Evolutionary conservation across 2,329 filamentous ascomycete genomes (phyloP), one percentile per base, ranked within the genome.

Genomic region (Verruconis gallopava): DNA sequence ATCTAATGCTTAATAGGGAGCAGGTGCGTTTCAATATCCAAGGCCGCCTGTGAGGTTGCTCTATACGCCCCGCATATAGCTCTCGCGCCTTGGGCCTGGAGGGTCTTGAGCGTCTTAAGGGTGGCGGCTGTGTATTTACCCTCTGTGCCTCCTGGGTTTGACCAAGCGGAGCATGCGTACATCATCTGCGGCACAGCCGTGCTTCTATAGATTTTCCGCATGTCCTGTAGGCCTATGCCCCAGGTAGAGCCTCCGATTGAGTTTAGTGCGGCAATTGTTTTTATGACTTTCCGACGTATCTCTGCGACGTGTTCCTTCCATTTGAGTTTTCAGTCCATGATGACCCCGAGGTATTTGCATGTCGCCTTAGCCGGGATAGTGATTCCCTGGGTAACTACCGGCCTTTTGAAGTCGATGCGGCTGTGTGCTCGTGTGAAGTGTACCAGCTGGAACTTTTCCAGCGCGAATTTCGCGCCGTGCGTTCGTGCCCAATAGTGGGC

Each of bases 131-230:
- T 14, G n/a, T 14, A 35, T 35, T 9, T n/a, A 15, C n/a, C 18
- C 5, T 5, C 14, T 14, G 9, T 21, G 9, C 44, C 11, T 19
- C 43, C 32, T 35, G n/a, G 18, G 32, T 35, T 35, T 17, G 32
- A 35, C 32, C 18, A 35, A 17, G 18, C 5, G 5, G n/a, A 35
- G n/a, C 32, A 35, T 4, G 50, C 48, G 38, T 53, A 60, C 21
- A 59, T 49, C 21, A 61, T 49, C 45, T 58, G 49, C 4, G 49
- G 53, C 15, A 58, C 46, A 14, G 52, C 43, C 6, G 55, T 51
- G 33, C 46, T 53, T 47, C 52, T 34, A 38, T 57, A 59, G 28
- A 57, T 49, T 40, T 38, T 42, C 11, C 49, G 44, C 28, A 57
- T 15, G 34, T 52, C 25, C 9, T 39, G 19, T 5, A 49, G 41